Conservation (phyloP, 2,329 filamentous ascomycete genomes). For the Diplodia mutila region DNA sequence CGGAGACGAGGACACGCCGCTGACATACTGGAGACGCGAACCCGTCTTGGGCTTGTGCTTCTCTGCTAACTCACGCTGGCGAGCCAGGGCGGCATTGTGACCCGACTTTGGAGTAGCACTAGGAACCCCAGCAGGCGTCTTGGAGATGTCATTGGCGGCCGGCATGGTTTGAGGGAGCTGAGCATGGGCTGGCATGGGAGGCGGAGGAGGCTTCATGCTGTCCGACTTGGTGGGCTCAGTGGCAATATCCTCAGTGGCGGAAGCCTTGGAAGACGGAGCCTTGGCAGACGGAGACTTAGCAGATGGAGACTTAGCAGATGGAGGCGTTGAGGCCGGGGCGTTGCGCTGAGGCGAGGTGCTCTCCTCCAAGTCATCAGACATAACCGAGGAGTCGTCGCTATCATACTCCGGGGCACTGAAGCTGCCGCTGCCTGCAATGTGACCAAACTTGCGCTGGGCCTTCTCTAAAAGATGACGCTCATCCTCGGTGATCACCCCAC, state of each 20-base stretch:
- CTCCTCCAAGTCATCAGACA: constrained; percentile 9
- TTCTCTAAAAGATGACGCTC: constrained; percentile 12
- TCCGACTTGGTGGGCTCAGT: constrained; percentile 32
- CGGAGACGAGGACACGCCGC: constrained; percentile 14
- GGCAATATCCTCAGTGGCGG: background rate
- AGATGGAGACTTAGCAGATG: background rate
- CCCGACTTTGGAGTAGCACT: background rate
- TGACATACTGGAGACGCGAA: constrained; percentile 10
- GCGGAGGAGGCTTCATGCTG: constrained; percentile 39
- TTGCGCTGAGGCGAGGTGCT: background rate
- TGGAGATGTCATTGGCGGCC: background rate
- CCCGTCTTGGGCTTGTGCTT: constrained; percentile 24
- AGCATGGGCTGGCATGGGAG: constrained; percentile 41
- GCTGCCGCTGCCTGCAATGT: constrained; percentile 28
- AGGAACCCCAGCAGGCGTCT: background rate
- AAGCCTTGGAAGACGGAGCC: background rate
- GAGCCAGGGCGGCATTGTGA: constrained; percentile 13
- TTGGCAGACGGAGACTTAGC: too few species aligned
- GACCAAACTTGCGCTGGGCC: constrained; percentile 25
- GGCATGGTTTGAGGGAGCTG: constrained; percentile 31
- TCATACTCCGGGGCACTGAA: constrained; percentile 35
- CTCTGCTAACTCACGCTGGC: constrained; percentile 10
- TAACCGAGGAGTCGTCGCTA: constrained; percentile 29
- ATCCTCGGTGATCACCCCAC: background rate
- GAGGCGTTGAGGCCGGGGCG: background rate